Conservation (phyloP, 73 alveolate genomes). For the Tetrahymena borealis region DNA sequence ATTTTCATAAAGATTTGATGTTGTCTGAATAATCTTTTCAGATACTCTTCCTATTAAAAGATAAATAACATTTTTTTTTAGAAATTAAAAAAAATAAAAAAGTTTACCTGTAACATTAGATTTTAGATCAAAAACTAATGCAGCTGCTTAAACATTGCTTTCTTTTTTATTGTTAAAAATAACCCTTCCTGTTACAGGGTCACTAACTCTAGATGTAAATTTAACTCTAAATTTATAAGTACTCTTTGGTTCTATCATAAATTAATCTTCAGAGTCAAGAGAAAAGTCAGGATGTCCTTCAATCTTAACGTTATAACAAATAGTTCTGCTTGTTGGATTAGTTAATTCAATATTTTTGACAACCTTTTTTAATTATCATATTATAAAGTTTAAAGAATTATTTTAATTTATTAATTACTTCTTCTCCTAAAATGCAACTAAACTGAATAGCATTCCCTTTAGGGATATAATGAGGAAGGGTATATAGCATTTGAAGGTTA, state of each 20-base stretch:
- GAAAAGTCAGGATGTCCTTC: conserved; percentile 79
- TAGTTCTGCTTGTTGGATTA: conserved; percentile 85
- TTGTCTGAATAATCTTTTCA: conserved; percentile 61
- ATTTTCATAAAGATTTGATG: conserved; percentile 49
- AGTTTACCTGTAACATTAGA: conserved; percentile 69
- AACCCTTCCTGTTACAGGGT: conserved; percentile 86
- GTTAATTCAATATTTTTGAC: conserved; percentile 75
- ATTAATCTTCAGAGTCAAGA: conserved; percentile 64
- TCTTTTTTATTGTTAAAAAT: conserved; percentile 90
- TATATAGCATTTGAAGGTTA: conserved; percentile 75
- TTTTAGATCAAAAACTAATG: conserved; percentile 91
- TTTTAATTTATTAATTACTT: conserved; percentile 36
- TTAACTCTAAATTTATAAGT: conserved; percentile 86
- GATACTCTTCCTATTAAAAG: conserved; percentile 60
- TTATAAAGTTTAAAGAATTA: not conserved
- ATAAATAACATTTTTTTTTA: not conserved
- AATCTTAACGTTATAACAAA: conserved; percentile 88
- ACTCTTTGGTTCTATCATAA: conserved; percentile 81
- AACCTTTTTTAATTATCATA: not conserved
- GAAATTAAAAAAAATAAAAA: not conserved
- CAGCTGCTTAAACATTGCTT: conserved; percentile 95
- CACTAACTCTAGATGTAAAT: conserved; percentile 83
- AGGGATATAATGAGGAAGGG: conserved; percentile 95
- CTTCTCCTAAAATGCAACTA: conserved; percentile 90
- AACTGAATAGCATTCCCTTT: conserved; percentile 83